Evolutionary conservation across 1,284 basidiomycete genomes (phyloP), one percentile per base, ranked within the genome.

Genomic region (Earliella scabrosa): DNA sequence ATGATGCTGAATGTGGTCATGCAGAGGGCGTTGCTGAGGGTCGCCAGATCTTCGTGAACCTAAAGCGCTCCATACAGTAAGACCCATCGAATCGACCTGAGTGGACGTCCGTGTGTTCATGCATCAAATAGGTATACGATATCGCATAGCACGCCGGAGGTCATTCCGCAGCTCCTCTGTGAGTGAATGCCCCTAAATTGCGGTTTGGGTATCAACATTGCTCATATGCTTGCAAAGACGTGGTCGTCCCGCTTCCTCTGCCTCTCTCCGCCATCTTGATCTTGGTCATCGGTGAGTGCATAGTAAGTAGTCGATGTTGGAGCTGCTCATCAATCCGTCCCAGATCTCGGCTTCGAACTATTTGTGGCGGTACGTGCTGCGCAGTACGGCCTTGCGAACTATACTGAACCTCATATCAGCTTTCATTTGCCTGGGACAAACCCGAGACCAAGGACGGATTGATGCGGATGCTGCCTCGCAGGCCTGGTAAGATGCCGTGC

Each of bases 361-460:
- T 82, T 83, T 50, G 80, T 85, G 47, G 86, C 85, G 47, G 83
- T 85, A 69, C 60, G 82, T 71, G 18, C 9, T 18, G 13, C 3
- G 26, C 8, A 1, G 1, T 11, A 1, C 11, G 0, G 4, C 4
- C 23, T 32, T 16, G 0, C 4, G 2, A n/a, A n/a, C 26, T n/a
- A 48, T 27, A 11, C 34, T 26, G 20, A 27, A 11, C 8, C 23
- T 1, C 6, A 3, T 0, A 10, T 10, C 18, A 86, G 82, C 75
- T 88, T 20, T 85, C 85, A 0, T 88, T 88, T 58, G 86, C 86
- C 0, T 88, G 86, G 86, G 86, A 88, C 66, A 77, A 83, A 62
- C 84, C 86, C 0, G 86, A 88, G 67, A 83, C 84, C 0, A 67
- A 72, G 45, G 85, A 87, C 60, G 84, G 83, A 16, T 69, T 88